Evolutionary conservation across 768 basidiomycete genomes (phyloP), one percentile per base, ranked within the genome.

Genomic region (Amanita inopinata): DNA sequence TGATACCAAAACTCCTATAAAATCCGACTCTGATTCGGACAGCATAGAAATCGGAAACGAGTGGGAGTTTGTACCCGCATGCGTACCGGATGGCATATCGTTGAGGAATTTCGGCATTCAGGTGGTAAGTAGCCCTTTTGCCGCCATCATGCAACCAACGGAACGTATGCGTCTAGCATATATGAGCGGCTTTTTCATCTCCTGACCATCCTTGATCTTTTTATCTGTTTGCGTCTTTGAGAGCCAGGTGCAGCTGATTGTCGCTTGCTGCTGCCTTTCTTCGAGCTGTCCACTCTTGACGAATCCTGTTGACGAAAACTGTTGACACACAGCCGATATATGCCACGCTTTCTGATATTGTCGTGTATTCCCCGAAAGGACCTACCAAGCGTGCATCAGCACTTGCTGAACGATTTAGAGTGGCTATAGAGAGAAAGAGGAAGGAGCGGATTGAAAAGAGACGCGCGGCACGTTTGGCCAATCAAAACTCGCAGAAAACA

Each of bases 21-120:
- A 45, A 42, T 25, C 41, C 45, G 18, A 20, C 22, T 38, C 45
- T 3, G 46, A n/a, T 38, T 41, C 38, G 10, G 23, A 25, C n/a
- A 5, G 24, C 17, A 24, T 14, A n/a, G 40, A 33, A n/a, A 20
- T 23, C 18, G 61, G 63, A 2, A 60, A 55, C n/a, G 58, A 59
- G 24, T 79, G 78, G 64, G 76, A 81, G 51, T 89, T 90, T 49
- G 69, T 78, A 27, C 79, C 82, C 31, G 71, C 73, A 10, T 68
- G 67, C 41, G 81, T 90, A 43, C 87, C 87, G 7, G 81, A 86
- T 50, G 87, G 87, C 12, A 87, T 88, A 45, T 83, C 78, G 46
- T 62, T 88, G 53, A 69, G 91, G 50, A 90, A 93, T 64, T 91
- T 93, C 58, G 85, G 86, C 20, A 83, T 90, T 46, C 91, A 93